phyloP scores from a whole-genome alignment of 768 basidiomycete species.

The Leucosporidium scottii region DNA sequence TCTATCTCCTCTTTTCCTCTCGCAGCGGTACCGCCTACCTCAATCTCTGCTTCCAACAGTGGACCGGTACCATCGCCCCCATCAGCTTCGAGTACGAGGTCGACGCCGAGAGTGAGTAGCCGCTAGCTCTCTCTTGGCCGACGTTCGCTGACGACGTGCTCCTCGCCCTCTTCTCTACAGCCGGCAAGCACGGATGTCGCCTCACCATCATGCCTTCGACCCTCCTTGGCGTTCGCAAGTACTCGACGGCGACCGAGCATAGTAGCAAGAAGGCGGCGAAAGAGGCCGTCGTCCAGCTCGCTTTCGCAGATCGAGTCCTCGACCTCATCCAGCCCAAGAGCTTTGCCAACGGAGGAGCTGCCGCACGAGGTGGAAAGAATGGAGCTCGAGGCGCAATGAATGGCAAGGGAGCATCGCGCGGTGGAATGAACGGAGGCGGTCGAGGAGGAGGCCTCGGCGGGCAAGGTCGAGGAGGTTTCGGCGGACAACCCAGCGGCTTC shows the following conservation, averaged over 20 bases:
- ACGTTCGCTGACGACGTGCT: neutral
- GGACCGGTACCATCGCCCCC: constrained; percentile 7
- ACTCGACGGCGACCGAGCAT: neutral
- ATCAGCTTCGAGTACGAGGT: constrained; percentile 7
- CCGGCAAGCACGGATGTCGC: neutral
- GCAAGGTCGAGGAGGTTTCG: neutral
- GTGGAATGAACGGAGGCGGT: neutral
- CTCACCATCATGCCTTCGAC: neutral
- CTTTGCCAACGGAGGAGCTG: neutral
- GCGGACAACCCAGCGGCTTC: neutral
- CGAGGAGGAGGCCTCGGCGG: neutral
- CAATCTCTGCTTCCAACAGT: constrained; percentile 10
- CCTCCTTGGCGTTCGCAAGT: neutral
- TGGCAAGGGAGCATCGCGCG: neutral
- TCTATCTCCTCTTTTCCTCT: too few species aligned
- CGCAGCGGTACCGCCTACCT: constrained; percentile 9
- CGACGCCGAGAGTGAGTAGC: neutral
- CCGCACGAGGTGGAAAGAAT: neutral
- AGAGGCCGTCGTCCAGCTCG: constrained; percentile 14
- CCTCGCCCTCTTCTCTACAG: neutral
- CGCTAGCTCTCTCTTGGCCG: neutral
- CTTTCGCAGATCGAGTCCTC: constrained; percentile 4
- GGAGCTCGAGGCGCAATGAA: neutral
- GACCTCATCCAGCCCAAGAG: constrained; percentile 6
- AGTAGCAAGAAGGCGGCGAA: constrained; percentile 1